Evolutionary conservation across 1,284 basidiomycete species (phyloP), one percentile per base, ranked within the genome.

Genomic region (Melampsora occidentalis): DNA sequence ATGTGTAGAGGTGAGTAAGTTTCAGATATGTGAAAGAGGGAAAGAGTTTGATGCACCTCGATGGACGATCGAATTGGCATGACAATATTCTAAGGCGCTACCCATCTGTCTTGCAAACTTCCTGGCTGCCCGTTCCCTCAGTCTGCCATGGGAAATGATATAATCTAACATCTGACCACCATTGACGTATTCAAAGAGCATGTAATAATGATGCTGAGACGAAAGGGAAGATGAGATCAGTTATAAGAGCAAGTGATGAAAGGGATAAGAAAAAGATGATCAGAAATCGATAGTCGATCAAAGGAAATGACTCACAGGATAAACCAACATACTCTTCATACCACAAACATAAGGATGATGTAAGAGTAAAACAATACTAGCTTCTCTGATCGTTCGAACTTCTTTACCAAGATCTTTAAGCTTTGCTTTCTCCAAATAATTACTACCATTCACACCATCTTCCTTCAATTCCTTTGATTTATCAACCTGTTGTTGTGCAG

Each of bases 141-240:
- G 87, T 49, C 95, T 87, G n/a, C 96, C 96, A 82, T 99, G 97
- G 80, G 92, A 92, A 85, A 99, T 99, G 85, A 99, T 99, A 84
- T 97, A 99, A 87, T 99, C 96, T 79, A 99, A 89, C 93, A 99
- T 97, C 86, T 99, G 96, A 0, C 97, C 96, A 64, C 97, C 96
- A 81, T 95, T 95, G 84, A 99, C 93, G 84, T 97, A 98, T 84
- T 99, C 96, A 83, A 92, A 94, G 5, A 98, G 92, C 94, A 99
- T 98, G 86, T 99, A 98, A 84, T 98, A 97, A 84, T 99, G 96
- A 82, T 96, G 90, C 78, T 80, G 57, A 63, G 28, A 3, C 12
- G 33, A 42, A 22, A 71, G 18, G 20, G 28, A 18, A 65, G 22
- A 48, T 20, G 4, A 31, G 49, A 39, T 6, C n/a, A 9, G 35